A percentile compares a stretch with the other conserved stretches of the same genome.
phyloP scores from a whole-genome alignment of 2,329 filamentous ascomycete species.

The Peltaster fructicola region DNA sequence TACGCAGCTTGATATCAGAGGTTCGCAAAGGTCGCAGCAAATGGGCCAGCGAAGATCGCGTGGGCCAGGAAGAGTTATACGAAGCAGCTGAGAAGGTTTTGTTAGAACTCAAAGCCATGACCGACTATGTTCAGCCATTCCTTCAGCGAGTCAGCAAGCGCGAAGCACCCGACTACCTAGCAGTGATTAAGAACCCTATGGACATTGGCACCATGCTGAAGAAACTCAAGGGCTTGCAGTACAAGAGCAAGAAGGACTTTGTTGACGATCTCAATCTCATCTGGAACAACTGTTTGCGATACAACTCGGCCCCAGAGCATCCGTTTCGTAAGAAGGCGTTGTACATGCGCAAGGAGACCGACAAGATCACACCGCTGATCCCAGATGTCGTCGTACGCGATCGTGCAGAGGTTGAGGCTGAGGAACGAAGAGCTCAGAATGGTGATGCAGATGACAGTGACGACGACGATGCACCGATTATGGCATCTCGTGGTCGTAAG shows the following conservation, averaged over 20 bases:
- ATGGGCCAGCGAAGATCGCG: constrained; percentile 94
- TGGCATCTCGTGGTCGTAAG: constrained; percentile 87
- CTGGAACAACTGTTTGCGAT: constrained; percentile 91
- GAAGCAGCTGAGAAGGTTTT: constrained; percentile 93
- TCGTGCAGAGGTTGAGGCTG: constrained; percentile 72
- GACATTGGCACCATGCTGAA: constrained; percentile 97
- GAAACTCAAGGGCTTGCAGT: constrained; percentile 57
- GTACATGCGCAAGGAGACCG: constrained; percentile 92
- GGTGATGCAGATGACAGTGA: constrained; percentile 85
- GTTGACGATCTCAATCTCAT: constrained; percentile 86
- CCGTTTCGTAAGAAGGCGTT: constrained; percentile 82
- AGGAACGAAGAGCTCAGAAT: constrained; percentile 58
- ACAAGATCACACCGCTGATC: constrained; percentile 88
- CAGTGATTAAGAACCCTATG: constrained; percentile 91
- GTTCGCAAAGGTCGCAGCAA: constrained; percentile 96
- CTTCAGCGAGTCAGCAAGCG: constrained; percentile 88
- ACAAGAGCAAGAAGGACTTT: constrained; percentile 67
- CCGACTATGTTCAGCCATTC: constrained; percentile 93
- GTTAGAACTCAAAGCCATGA: constrained; percentile 91
- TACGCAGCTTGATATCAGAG: constrained; percentile 87
- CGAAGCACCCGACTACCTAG: constrained; percentile 90
- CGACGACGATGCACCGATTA: constrained; percentile 60
- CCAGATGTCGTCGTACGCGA: constrained; percentile 82
- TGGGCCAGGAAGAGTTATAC: constrained; percentile 94
- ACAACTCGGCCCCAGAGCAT: constrained; percentile 80